These are phyloP conservation scores for Mycena sp. DNA, from an alignment of 1,284 basidiomycete species.

Conservation along the genomic window DNA sequence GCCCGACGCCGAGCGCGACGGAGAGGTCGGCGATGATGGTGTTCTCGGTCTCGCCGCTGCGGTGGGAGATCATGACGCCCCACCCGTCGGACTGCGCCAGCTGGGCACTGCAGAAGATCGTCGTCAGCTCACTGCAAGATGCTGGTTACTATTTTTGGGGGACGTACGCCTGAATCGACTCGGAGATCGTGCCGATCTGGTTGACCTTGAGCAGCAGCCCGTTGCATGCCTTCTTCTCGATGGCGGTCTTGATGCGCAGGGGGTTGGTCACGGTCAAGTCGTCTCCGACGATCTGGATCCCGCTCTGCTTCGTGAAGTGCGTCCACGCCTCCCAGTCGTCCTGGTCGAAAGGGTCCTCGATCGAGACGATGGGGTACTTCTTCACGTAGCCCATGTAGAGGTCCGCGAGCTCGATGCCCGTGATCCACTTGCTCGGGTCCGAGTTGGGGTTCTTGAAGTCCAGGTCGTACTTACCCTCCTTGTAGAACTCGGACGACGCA, in stretches of 20 bases:
- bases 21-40: slow-evolving; percentile 97
- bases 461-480: slow-evolving; percentile 99
- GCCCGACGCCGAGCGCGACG: slow-evolving; percentile 92
- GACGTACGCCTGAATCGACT: slow-evolving; percentile 94
- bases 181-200: slow-evolving; percentile 99
- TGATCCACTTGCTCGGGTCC: slow-evolving; percentile 95
- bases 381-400: slow-evolving; percentile 89
- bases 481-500: slow-evolving; percentile 99
- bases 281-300: slow-evolving; percentile 95
- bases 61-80: slow-evolving; percentile 99
- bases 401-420: slow-evolving; percentile 92
- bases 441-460: slow-evolving; percentile 99
- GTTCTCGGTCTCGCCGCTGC: slow-evolving; percentile 96
- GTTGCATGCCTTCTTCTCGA: slow-evolving; percentile 99
- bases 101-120: slow-evolving; percentile 74
- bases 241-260: slow-evolving; percentile 97
- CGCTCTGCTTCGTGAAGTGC: slow-evolving; percentile 83
- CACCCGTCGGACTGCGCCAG: slow-evolving; percentile 96
- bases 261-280: slow-evolving; percentile 99
- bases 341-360: slow-evolving; percentile 99
- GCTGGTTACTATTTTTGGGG: no score
- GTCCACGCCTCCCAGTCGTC: slow-evolving; percentile 99
- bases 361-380: slow-evolving; percentile 96
- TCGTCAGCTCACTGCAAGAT: no score
- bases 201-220: slow-evolving; percentile 99